Conservation (phyloP, 2,329 filamentous ascomycete species). For the Bipolaris bicolor region DNA sequence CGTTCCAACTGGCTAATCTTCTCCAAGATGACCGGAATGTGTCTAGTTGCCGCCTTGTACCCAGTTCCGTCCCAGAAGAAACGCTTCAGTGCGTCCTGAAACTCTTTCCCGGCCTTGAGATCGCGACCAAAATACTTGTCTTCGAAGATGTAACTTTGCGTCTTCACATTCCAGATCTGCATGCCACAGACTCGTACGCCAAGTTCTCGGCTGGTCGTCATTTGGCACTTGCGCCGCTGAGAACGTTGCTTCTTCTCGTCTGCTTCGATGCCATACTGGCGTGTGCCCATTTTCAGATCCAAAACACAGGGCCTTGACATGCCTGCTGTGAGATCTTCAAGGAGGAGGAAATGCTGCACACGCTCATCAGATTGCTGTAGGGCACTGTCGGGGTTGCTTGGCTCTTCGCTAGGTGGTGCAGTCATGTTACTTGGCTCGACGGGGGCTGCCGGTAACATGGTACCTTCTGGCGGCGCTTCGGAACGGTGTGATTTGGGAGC, state of each 20-base stretch:
- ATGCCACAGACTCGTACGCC: constrained; percentile 94
- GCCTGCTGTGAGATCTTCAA: constrained; percentile 93
- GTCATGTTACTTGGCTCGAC: constrained; percentile 25
- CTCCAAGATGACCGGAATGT: constrained; percentile 84
- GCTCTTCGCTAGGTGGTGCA: constrained; percentile 23
- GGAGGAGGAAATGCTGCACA: constrained; percentile 88
- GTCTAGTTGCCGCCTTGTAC: constrained; percentile 76
- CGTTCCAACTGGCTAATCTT: constrained; percentile 83
- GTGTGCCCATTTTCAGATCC: constrained; percentile 97
- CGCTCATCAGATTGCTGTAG: constrained; percentile 61
- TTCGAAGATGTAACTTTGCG: constrained; percentile 87
- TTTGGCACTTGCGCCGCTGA: constrained; percentile 89
- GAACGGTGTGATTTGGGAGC: neutral
- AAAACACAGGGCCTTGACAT: constrained; percentile 98
- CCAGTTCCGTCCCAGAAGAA: constrained; percentile 92
- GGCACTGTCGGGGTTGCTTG: constrained; percentile 54
- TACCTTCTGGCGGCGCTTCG: constrained; percentile 22
- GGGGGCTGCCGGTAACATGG: constrained; percentile 46
- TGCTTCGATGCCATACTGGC: constrained; percentile 94
- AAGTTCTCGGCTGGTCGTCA: constrained; percentile 87
- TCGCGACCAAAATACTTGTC: constrained; percentile 97
- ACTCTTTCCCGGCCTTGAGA: constrained; percentile 84
- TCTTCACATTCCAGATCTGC: constrained; percentile 90
- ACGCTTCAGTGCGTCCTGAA: constrained; percentile 83
- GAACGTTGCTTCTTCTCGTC: constrained; percentile 90